These are phyloP conservation scores for Neocatenulostroma microsporum DNA, from an alignment of 2,329 filamentous ascomycete species.

Conservation along the genomic window DNA sequence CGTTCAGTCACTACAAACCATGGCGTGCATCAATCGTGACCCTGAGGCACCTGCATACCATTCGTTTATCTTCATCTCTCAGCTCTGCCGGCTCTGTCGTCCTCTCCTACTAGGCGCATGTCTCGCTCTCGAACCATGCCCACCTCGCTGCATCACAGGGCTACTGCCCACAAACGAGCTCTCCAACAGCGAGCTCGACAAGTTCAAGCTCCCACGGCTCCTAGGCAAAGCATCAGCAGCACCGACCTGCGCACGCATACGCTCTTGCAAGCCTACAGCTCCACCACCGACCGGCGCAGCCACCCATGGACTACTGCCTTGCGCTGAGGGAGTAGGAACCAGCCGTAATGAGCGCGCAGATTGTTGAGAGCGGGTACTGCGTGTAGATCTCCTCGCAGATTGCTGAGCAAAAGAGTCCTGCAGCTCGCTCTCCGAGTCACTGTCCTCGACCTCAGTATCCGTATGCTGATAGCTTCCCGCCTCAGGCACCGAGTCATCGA, in stretches of 20 bases:
- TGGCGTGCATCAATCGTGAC: no score
- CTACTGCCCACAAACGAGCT: constrained; percentile 31
- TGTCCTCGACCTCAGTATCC: constrained; percentile 44
- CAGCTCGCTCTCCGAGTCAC: constrained; percentile 18
- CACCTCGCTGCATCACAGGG: constrained; percentile 26
- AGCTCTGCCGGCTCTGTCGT: no score
- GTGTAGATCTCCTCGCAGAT: constrained; percentile 12
- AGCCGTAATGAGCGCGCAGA: background rate
- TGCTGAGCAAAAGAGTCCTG: constrained; percentile 21
- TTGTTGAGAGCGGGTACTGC: no score
- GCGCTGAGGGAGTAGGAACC: background rate
- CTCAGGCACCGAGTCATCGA: constrained; percentile 46
- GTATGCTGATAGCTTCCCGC: constrained; percentile 49
- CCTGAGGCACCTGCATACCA: no score
- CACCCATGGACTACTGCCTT: no score
- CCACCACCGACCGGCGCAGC: constrained; percentile 3
- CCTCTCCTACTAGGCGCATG: background rate
- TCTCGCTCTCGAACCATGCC: constrained; percentile 2
- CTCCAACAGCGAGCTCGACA: constrained; percentile 30
- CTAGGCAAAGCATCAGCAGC: constrained; percentile 23
- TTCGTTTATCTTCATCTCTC: no score
- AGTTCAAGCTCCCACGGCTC: constrained; percentile 27
- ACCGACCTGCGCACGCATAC: constrained; percentile 24
- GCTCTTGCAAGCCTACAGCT: constrained; percentile 19
- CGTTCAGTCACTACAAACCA: no score